These are phyloP conservation scores for Pichia deserticola DNA, from an alignment of 805 yeast species.

Conservation along the genomic window DNA sequence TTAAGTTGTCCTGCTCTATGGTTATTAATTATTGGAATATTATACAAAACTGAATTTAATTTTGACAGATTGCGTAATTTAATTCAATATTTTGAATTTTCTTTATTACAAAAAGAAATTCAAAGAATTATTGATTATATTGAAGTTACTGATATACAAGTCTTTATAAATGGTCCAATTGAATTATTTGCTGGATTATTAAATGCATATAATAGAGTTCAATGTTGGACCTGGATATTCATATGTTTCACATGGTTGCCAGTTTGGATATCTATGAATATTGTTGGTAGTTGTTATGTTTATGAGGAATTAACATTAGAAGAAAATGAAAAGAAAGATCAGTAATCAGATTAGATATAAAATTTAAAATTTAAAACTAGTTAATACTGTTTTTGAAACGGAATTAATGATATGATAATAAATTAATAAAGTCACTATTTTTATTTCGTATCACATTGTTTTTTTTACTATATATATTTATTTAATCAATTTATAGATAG, in stretches of 20 bases:
- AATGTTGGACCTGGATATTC: constrained; percentile 82
- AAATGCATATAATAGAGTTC: constrained; percentile 58
- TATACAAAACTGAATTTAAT: constrained; percentile 18
- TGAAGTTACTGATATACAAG: constrained; percentile 8
- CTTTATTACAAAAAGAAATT: constrained; percentile 15
- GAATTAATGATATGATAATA: too few species aligned
- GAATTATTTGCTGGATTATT: constrained; percentile 45
- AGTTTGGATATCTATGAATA: constrained; percentile 47
- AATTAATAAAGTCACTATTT: too few species aligned
- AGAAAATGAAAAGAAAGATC: constrained; percentile 10
- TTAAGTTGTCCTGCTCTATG: constrained; percentile 28
- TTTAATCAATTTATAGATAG: background rate
- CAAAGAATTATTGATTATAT: constrained; percentile 12
- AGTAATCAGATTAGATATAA: background rate
- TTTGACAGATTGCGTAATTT: constrained; percentile 25
- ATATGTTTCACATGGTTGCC: constrained; percentile 76
- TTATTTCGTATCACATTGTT: too few species aligned
- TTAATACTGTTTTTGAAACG: too few species aligned
- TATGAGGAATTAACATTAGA: constrained; percentile 7
- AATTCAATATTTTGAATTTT: constrained; percentile 22
- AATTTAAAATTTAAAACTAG: too few species aligned
- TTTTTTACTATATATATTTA: too few species aligned
- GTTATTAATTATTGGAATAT: constrained; percentile 22
- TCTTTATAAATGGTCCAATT: constrained; percentile 27
- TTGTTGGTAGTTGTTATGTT: constrained; percentile 22